Conservation (phyloP, 352 stramenopile species). For the Globisporangium yorkense region DNA sequence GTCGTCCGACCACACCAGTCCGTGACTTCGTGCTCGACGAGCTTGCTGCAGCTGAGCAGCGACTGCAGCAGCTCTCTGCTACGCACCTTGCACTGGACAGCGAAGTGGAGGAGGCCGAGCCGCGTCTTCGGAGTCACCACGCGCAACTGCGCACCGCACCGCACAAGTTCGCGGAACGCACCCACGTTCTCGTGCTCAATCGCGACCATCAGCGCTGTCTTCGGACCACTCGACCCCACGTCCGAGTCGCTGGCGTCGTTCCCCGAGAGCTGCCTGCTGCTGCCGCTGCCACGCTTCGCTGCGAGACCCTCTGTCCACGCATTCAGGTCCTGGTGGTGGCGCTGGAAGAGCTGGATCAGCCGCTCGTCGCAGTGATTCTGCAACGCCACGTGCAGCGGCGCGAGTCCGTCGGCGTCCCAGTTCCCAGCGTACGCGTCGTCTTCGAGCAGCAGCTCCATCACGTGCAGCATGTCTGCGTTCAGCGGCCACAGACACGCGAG, state of each 20-base stretch:
- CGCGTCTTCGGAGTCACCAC: constrained; percentile 37
- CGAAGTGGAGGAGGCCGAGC: constrained; percentile 46
- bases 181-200: constrained; percentile 39
- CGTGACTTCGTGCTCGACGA: constrained; percentile 15
- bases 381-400: constrained; percentile 56
- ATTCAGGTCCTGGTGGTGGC: constrained; percentile 50
- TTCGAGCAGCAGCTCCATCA: constrained; percentile 41
- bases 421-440: constrained; percentile 30
- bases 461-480: constrained; percentile 25
- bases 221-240: not conserved
- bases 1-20: constrained; percentile 37
- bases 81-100: constrained; percentile 12
- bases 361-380: constrained; percentile 29
- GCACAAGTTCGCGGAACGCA: constrained; percentile 42
- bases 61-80: constrained; percentile 11
- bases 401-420: constrained; percentile 45
- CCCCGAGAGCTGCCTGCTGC: not conserved
- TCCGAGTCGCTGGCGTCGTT: not conserved
- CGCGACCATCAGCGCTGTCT: constrained; percentile 52
- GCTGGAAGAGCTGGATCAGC: constrained; percentile 40
- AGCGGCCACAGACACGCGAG: constrained; percentile 36
- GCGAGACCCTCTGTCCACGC: constrained; percentile 40
- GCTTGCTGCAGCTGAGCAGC: constrained; percentile 9
- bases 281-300: not conserved
- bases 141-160: constrained; percentile 36